Evolutionary conservation across 306 rosid species (phyloP), one percentile per base, ranked within the genome.

Genomic region (Inga laurina): DNA sequence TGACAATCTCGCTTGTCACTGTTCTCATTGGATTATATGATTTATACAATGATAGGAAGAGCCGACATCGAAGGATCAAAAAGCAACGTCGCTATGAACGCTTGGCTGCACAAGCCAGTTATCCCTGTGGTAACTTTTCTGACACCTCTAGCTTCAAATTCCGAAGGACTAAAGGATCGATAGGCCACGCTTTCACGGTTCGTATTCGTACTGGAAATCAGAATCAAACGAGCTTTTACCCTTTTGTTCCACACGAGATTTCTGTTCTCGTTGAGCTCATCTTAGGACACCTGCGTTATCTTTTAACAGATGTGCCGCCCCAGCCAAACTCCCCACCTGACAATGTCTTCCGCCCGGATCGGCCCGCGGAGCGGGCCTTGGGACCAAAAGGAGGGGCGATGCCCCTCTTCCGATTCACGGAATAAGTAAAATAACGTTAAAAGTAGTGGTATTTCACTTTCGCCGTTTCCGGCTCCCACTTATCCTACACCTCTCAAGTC

Each of bases 371-470:
- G 45, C 22, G 44, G 4, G 76, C 76, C 76, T 72, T 72, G 57
- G 57, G 78, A 32, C 78, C 46, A 78, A 83, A 78, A 84, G 54
- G 78, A 84, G 84, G 87, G 81, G 83, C 83, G 16, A 34, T 66
- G 88, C 89, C 90, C 89, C 90, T 81, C 91, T 71, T 85, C 88
- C 75, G 84, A 79, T 88, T 88, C 89, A 90, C 82, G 80, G 78
- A 89, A 91, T 87, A 89, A 88, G 92, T 90, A 88, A 90, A 89
- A 89, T 90, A 92, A 90, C 88, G 88, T 92, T 92, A 88, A 92
- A 88, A 92, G 93, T 90, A 90, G 89, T 82, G 86, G 89, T 83
- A 87, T 90, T 90, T 90, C 87, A 84, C 87, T 86, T 88, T 83
- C 83, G 64, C 56, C 67, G 77, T 86, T 34, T 69, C 45, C 79